Conservation (phyloP, 73 alveolate genomes). For the Blepharisma stoltei region DNA sequence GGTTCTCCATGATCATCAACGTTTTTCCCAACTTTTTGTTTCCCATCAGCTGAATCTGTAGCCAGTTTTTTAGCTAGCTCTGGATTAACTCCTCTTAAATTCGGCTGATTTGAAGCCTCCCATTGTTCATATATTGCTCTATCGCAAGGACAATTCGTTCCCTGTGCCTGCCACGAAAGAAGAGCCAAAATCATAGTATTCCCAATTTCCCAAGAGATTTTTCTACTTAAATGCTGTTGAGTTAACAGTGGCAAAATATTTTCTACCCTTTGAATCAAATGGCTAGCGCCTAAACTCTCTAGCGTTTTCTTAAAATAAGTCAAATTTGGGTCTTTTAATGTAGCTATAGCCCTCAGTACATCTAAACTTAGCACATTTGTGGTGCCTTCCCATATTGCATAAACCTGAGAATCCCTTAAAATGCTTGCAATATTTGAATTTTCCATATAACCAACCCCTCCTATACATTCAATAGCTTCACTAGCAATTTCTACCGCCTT, state of each 20-base stretch:
- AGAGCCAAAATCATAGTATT: neutral
- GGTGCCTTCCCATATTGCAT: constrained; percentile 91
- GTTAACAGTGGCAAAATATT: neutral
- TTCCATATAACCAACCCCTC: constrained; percentile 87
- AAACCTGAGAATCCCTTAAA: constrained; percentile 81
- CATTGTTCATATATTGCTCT: no score
- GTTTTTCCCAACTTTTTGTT: no score
- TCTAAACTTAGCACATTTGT: constrained; percentile 74
- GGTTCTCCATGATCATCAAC: no score
- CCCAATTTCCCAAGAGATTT: neutral
- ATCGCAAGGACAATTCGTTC: no score
- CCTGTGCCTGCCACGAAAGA: neutral
- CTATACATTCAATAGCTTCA: constrained; percentile 81
- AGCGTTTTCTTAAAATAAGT: neutral
- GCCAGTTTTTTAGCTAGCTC: no score
- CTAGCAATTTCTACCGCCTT: constrained; percentile 50
- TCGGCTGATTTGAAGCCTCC: no score
- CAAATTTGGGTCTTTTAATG: neutral
- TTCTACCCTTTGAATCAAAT: neutral
- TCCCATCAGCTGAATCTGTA: no score
- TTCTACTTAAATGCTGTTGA: neutral
- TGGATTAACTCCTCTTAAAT: no score
- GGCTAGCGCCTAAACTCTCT: neutral
- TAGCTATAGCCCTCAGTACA: constrained; percentile 46
- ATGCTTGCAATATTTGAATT: constrained; percentile 63